These are phyloP conservation scores for Cucurbita maxima DNA, from an alignment of 306 rosid genomes.

Conservation along the genomic window DNA sequence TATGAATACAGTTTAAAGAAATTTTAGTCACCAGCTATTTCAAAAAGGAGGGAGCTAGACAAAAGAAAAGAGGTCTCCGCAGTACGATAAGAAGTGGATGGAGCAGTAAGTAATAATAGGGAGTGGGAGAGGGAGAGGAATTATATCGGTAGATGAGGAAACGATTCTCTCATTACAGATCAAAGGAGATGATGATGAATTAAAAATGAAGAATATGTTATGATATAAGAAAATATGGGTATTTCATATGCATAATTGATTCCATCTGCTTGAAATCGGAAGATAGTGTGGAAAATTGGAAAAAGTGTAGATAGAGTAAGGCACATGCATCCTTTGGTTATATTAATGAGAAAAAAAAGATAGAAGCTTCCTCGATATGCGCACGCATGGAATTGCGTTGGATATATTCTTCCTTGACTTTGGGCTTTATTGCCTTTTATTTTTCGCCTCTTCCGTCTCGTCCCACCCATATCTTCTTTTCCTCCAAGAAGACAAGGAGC, in stretches of 20 bases:
- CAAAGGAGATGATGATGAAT: too few relatives aligned
- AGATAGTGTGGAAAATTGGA: not conserved
- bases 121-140: too few relatives aligned
- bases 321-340: not conserved
- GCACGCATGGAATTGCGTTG: conserved; percentile 96
- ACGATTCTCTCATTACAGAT: too few relatives aligned
- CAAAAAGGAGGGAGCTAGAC: too few relatives aligned
- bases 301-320: not conserved
- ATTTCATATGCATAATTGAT: not conserved
- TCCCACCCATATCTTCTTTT: conserved; percentile 5
- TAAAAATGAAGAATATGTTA: too few relatives aligned
- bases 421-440: conserved; percentile 72
- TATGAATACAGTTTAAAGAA: too few relatives aligned
- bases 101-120: too few relatives aligned
- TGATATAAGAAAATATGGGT: not conserved
- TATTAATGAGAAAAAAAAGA: not conserved
- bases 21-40: too few relatives aligned
- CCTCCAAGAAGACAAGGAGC: conserved; percentile 7
- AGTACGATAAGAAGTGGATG: too few relatives aligned
- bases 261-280: not conserved
- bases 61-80: too few relatives aligned
- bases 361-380: conserved; percentile 96
- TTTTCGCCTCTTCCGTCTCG: not conserved
- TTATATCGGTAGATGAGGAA: too few relatives aligned
- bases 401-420: conserved; percentile 61